Conservation (phyloP, 1,284 basidiomycete genomes). For the Trichosporon ovoides region DNA sequence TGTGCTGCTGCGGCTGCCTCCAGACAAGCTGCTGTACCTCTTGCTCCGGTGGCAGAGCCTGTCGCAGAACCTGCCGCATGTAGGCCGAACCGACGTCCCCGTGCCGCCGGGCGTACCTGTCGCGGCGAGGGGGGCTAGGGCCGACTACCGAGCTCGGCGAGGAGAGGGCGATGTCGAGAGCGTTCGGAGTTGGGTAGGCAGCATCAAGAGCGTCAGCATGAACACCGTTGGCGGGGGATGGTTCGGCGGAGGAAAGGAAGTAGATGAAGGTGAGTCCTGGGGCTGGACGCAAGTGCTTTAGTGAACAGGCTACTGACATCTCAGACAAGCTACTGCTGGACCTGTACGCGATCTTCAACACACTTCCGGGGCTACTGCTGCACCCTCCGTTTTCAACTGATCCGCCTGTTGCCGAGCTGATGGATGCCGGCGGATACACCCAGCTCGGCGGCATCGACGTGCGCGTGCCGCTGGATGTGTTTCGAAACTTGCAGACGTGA, state of each 20-base stretch:
- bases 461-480: slow-evolving; percentile 43
- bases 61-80: slow-evolving; percentile 36
- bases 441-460: slow-evolving; percentile 45
- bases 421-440: slow-evolving; percentile 46
- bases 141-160: not conserved
- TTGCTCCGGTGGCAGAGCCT: slow-evolving; percentile 44
- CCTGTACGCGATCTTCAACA: slow-evolving; percentile 44
- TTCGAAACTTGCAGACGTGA: slow-evolving; percentile 45
- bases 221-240: slow-evolving; percentile 26
- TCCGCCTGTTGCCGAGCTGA: slow-evolving; percentile 40
- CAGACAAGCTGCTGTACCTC: slow-evolving; percentile 46
- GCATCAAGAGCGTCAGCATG: slow-evolving; percentile 39
- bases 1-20: slow-evolving; percentile 43
- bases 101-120: slow-evolving; percentile 36
- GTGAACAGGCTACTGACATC: slow-evolving; percentile 7
- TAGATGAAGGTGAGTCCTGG: slow-evolving; percentile 41
- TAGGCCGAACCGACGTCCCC: slow-evolving; percentile 44
- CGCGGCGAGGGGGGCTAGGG: slow-evolving; percentile 30
- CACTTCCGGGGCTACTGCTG: slow-evolving; percentile 44
- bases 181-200: slow-evolving; percentile 47
- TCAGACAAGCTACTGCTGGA: slow-evolving; percentile 40
- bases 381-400: slow-evolving; percentile 44
- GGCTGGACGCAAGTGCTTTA: not conserved
- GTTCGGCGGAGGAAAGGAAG: slow-evolving; percentile 36
- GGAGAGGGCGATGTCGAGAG: slow-evolving; percentile 44